These are phyloP conservation scores for Ascochyta koolunga DNA, from an alignment of 2,329 filamentous ascomycete genomes.

Conservation along the genomic window DNA sequence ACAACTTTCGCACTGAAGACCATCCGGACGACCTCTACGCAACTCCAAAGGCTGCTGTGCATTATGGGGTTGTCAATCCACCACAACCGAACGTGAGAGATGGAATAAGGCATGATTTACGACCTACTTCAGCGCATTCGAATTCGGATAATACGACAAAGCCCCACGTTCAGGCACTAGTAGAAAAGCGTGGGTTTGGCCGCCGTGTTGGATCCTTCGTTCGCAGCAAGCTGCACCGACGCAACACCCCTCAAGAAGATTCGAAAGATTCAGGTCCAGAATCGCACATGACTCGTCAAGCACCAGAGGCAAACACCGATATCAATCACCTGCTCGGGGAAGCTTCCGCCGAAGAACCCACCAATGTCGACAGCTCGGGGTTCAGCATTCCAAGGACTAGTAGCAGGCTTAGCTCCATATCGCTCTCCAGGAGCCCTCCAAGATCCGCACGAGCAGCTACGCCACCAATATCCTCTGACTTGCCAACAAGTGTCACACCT, in stretches of 20 bases:
- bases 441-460: slow-evolving; percentile 46
- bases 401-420: slow-evolving; percentile 46
- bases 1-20: slow-evolving; percentile 41
- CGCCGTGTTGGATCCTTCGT: slow-evolving; percentile 44
- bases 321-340: not conserved
- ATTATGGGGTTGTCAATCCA: not conserved
- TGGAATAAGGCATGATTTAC: not conserved
- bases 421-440: slow-evolving; percentile 47
- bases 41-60: slow-evolving; percentile 19
- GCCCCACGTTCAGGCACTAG: slow-evolving; percentile 14
- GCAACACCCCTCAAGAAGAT: slow-evolving; percentile 28
- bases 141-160: slow-evolving; percentile 7
- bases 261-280: slow-evolving; percentile 4
- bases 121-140: slow-evolving; percentile 5
- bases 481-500: slow-evolving; percentile 43
- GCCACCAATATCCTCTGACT: slow-evolving; percentile 44
- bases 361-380: slow-evolving; percentile 9
- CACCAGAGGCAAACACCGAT: not conserved
- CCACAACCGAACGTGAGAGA: not conserved
- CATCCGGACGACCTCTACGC: slow-evolving; percentile 26
- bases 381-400: slow-evolving; percentile 33
- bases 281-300: not conserved
- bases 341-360: not conserved
- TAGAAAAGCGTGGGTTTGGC: slow-evolving; percentile 37
- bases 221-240: slow-evolving; percentile 39